Evolutionary conservation across 2,329 filamentous ascomycete species (phyloP).

Genomic region (Aotearoamyces nothofagi): DNA sequence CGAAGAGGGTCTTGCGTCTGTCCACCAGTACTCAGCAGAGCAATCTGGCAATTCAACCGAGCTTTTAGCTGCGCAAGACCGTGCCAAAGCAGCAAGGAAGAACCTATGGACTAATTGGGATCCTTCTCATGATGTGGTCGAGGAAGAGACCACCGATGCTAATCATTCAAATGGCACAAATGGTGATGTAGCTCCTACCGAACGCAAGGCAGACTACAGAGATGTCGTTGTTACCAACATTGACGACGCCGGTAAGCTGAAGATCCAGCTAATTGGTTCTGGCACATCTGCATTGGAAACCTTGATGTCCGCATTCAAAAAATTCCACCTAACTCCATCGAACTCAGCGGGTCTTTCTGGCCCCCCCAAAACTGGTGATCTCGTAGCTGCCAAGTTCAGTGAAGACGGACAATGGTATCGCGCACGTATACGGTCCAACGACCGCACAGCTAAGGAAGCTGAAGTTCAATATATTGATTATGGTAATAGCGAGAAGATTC

Average conservation of each 20-base stretch:
- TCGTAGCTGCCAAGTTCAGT: conserved; percentile 81
- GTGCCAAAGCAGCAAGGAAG: conserved; percentile 77
- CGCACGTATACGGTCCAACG: conserved; percentile 78
- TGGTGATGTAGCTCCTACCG: conserved; percentile 33
- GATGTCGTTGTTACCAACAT: conserved; percentile 88
- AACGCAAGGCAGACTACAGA: conserved; percentile 73
- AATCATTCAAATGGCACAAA: conserved; percentile 33
- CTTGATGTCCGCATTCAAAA: conserved; percentile 81
- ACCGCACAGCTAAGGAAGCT: conserved; percentile 74
- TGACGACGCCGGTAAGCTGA: conserved; percentile 66
- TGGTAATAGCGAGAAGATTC: conserved; percentile 79
- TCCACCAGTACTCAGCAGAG: conserved; percentile 91
- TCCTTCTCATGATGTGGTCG: conserved; percentile 64
- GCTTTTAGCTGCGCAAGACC: conserved; percentile 73
- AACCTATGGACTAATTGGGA: conserved; percentile 92
- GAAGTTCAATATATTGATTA: conserved; percentile 95
- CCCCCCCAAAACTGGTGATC: conserved; percentile 79
- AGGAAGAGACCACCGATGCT: conserved; percentile 32
- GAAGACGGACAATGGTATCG: conserved; percentile 92
- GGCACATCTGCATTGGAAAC: conserved; percentile 75
- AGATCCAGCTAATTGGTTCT: conserved; percentile 79
- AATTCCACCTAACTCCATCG: conserved; percentile 73
- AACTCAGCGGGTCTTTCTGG: conserved; percentile 61
- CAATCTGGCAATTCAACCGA: conserved; percentile 83
- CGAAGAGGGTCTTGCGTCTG: conserved; percentile 83